phyloP scores from a whole-genome alignment of 169 alveolate species.

The Plasmodium malariae region DNA sequence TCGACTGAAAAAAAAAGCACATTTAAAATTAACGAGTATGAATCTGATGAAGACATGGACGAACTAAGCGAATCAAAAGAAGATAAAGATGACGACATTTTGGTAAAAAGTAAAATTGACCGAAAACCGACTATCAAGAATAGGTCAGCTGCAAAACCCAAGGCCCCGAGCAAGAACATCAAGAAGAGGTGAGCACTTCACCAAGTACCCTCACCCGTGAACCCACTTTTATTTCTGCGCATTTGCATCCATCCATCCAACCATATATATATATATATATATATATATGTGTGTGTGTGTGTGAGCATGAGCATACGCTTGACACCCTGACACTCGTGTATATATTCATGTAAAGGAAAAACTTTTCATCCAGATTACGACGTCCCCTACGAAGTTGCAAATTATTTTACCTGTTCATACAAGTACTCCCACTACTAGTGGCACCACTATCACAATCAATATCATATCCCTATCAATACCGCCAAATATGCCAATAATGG shows the following conservation, averaged over 20 bases:
- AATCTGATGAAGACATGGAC: slow-evolving; percentile 62
- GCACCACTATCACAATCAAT: too few species aligned
- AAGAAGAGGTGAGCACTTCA: not conserved
- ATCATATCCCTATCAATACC: too few species aligned
- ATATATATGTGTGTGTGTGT: not conserved
- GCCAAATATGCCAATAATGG: too few species aligned
- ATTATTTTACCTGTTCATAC: too few species aligned
- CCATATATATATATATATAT: slow-evolving; percentile 1
- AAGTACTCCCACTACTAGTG: too few species aligned
- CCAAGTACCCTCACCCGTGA: not conserved
- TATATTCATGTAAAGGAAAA: not conserved
- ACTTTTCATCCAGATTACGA: too few species aligned
- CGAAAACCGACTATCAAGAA: slow-evolving; percentile 25
- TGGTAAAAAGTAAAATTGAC: slow-evolving; percentile 30
- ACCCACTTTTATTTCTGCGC: too few species aligned
- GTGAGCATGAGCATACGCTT: too few species aligned
- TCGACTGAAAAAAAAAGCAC: slow-evolving; percentile 32
- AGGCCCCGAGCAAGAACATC: not conserved
- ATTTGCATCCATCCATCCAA: not conserved
- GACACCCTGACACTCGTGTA: not conserved
- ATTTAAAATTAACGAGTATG: slow-evolving; percentile 48
- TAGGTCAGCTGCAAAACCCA: slow-evolving; percentile 25
- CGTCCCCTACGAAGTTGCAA: too few species aligned
- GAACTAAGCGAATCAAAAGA: slow-evolving; percentile 67
- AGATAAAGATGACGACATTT: slow-evolving; percentile 57